Evolutionary conservation across 805 yeast genomes (phyloP).

Genomic region (Starmerella powellii): DNA sequence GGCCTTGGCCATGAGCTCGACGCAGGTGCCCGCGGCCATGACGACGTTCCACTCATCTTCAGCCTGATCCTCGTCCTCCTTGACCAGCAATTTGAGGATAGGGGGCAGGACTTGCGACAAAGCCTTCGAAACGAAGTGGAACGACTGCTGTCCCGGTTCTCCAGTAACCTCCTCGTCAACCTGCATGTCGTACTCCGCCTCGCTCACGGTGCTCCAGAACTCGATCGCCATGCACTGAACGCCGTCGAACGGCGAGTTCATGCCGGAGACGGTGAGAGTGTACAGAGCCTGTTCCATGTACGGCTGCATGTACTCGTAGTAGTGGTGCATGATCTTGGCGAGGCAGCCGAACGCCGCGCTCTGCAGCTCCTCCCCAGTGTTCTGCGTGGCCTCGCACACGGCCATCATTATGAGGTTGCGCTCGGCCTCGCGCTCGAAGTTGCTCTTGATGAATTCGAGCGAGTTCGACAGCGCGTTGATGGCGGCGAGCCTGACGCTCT

Average conservation of each 20-base stretch:
- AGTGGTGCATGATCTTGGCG: conserved; percentile 79
- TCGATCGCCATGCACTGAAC: conserved; percentile 98
- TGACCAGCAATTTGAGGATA: conserved; percentile 60
- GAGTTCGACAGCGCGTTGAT: conserved; percentile 84
- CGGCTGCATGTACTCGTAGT: conserved; percentile 79
- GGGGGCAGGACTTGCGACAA: conserved; percentile 80
- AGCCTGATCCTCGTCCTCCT: conserved; percentile 87
- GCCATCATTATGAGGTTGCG: conserved; percentile 97
- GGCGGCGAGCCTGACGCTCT: conserved; percentile 74
- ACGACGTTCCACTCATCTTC: conserved; percentile 92
- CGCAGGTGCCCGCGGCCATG: conserved; percentile 97
- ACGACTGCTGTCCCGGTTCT: conserved; percentile 36
- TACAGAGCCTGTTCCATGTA: conserved; percentile 96
- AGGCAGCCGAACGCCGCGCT: conserved; percentile 93
- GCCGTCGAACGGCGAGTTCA: conserved; percentile 70
- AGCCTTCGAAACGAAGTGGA: conserved; percentile 77
- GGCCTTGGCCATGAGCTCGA: conserved; percentile 84
- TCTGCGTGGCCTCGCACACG: conserved; percentile 97
- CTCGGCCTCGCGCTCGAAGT: conserved; percentile 88
- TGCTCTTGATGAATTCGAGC: conserved; percentile 72
- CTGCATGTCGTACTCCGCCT: conserved; percentile 79
- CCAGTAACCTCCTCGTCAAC: conserved; percentile 33
- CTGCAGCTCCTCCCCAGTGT: conserved; percentile 66
- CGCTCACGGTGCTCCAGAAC: conserved; percentile 99
- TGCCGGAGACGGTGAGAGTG: conserved; percentile 79